These are phyloP conservation scores for Asterochloris sp. DNA, from an alignment of 139 green algal genomes.

Conservation along the genomic window DNA sequence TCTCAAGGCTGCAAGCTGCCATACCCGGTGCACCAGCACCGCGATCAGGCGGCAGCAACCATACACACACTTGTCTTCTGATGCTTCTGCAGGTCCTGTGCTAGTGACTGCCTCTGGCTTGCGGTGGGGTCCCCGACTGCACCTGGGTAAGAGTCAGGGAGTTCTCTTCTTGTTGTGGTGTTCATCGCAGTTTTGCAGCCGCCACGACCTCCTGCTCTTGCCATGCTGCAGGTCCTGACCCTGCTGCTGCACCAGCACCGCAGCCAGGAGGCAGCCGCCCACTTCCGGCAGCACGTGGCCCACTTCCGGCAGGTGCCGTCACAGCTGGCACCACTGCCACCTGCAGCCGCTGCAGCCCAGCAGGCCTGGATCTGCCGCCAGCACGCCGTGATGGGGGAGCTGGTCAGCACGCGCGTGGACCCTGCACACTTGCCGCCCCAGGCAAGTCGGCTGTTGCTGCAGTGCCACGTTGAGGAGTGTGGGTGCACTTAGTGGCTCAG, in stretches of 20 bases:
- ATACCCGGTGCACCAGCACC: too few species aligned
- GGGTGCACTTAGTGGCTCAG: background rate
- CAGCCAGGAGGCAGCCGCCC: slow-evolving; percentile 23
- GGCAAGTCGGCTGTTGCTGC: background rate
- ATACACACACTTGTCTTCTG: too few species aligned
- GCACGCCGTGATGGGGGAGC: slow-evolving; percentile 38
- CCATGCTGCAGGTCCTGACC: slow-evolving; percentile 27
- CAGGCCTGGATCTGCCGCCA: slow-evolving; percentile 28
- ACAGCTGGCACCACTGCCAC: slow-evolving; percentile 11
- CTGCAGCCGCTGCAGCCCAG: slow-evolving; percentile 6
- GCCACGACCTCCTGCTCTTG: too few species aligned
- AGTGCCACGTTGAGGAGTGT: background rate
- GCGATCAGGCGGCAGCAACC: too few species aligned
- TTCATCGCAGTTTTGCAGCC: too few species aligned
- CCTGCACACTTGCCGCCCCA: slow-evolving; percentile 20
- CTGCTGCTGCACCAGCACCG: slow-evolving; percentile 46
- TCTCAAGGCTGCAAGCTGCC: too few species aligned
- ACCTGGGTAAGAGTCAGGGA: too few species aligned
- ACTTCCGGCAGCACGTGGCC: slow-evolving; percentile 28
- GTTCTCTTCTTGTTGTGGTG: too few species aligned
- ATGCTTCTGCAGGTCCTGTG: too few species aligned
- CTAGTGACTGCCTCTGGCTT: too few species aligned
- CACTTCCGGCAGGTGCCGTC: slow-evolving; percentile 12
- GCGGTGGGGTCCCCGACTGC: too few species aligned
- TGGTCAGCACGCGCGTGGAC: slow-evolving; percentile 28